A percentile compares a stretch with the other conserved stretches of the same genome.
Evolutionary conservation across 1,139 yeast genomes (phyloP).

Genomic region (Insectozyma bohioensis): DNA sequence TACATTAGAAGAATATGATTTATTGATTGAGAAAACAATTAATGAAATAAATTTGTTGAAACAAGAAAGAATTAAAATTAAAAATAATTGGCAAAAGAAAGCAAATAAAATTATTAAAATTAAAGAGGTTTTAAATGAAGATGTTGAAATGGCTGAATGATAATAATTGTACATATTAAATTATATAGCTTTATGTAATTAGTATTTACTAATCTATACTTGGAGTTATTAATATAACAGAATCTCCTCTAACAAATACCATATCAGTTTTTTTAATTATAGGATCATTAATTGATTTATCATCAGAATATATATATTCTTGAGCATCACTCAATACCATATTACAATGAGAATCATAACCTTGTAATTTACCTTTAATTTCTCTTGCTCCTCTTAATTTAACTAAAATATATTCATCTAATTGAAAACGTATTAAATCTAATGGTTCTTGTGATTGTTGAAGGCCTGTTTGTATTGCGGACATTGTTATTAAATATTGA

Average conservation of each 20-base stretch:
- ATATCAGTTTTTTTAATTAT: conserved; percentile 67
- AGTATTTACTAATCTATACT: conserved; percentile 11
- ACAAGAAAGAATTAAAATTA: conserved; percentile 31
- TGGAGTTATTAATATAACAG: conserved; percentile 77
- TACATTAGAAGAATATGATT: conserved; percentile 34
- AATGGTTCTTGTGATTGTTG: conserved; percentile 62
- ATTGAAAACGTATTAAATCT: conserved; percentile 79
- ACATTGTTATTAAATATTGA: conserved; percentile 24
- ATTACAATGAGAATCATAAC: conserved; percentile 95
- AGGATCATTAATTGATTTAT: conserved; percentile 38
- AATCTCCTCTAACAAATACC: conserved; percentile 95
- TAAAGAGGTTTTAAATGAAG: conserved; percentile 21
- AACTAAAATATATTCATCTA: conserved; percentile 85
- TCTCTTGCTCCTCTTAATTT: conserved; percentile 97
- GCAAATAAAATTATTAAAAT: conserved; percentile 34
- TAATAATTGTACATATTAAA: conserved; percentile 6
- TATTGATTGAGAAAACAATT: conserved; percentile 26
- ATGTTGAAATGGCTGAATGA: conserved; percentile 16
- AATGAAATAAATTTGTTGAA: conserved; percentile 28
- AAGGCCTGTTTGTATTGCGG: conserved; percentile 32
- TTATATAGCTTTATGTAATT: conserved; percentile 2
- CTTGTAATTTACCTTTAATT: conserved; percentile 86
- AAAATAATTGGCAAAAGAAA: conserved; percentile 35
- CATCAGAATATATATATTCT: conserved; percentile 71
- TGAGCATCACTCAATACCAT: conserved; percentile 92